phyloP scores from a whole-genome alignment of 768 basidiomycete species.

The Pisolithus tinctorius region DNA sequence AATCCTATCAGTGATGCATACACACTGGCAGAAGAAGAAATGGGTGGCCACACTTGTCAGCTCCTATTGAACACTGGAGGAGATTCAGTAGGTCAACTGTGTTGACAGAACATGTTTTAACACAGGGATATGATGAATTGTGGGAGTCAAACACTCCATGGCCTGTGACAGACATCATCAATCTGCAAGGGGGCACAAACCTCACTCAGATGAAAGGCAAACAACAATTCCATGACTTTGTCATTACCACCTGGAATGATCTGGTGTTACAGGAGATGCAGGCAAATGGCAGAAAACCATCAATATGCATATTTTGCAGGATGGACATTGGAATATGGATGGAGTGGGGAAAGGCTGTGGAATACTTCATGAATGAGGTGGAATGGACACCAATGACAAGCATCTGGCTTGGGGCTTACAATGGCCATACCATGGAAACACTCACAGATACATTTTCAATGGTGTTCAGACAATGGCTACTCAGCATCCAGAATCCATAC shows the following conservation, averaged over 20 bases:
- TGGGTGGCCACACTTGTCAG: too few relatives aligned
- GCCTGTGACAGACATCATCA: too few relatives aligned
- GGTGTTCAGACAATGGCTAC: background rate
- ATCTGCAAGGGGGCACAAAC: too few relatives aligned
- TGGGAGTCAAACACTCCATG: too few relatives aligned
- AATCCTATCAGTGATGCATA: too few relatives aligned
- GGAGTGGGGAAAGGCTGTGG: background rate
- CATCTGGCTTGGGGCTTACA: background rate
- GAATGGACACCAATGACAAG: background rate
- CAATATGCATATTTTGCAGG: background rate
- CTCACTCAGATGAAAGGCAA: too few relatives aligned
- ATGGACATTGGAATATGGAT: background rate
- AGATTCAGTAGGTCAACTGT: too few relatives aligned
- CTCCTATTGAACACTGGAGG: too few relatives aligned
- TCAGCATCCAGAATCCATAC: background rate
- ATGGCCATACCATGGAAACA: background rate
- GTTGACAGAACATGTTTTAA: too few relatives aligned
- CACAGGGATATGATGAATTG: too few relatives aligned
- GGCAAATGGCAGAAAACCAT: background rate
- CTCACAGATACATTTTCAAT: background rate
- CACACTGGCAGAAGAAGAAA: too few relatives aligned
- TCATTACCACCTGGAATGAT: background rate
- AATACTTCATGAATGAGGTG: background rate
- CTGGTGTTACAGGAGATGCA: background rate
- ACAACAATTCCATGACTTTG: background rate